These are phyloP conservation scores for Simplicillium sp. DNA, from an alignment of 2,329 filamentous ascomycete genomes.

Conservation along the genomic window DNA sequence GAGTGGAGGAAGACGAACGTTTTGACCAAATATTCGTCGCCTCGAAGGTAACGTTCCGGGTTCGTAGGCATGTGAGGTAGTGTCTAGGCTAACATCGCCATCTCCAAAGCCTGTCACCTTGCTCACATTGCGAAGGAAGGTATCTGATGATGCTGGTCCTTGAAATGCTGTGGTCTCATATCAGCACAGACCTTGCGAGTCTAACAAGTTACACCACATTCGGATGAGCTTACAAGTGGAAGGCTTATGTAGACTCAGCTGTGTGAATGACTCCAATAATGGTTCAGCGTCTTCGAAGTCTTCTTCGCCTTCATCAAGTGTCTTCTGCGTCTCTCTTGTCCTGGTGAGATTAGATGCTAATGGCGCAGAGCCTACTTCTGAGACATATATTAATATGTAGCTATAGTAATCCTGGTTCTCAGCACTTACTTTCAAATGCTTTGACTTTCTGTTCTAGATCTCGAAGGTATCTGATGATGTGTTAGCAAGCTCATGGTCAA, in stretches of 20 bases:
- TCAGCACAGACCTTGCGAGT: no score
- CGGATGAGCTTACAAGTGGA: slow-evolving; percentile 14
- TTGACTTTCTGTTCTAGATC: slow-evolving; percentile 22
- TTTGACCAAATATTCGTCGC: slow-evolving; percentile 12
- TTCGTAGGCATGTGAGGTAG: slow-evolving; percentile 22
- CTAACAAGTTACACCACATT: no score
- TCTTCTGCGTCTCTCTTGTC: slow-evolving; percentile 6
- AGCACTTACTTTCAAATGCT: slow-evolving; percentile 16
- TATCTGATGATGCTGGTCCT: slow-evolving; percentile 27
- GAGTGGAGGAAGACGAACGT: slow-evolving; percentile 33
- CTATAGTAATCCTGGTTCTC: neutral
- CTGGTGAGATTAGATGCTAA: neutral
- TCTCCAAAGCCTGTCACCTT: slow-evolving; percentile 22
- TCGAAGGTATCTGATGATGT: slow-evolving; percentile 17
- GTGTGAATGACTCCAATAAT: slow-evolving; percentile 23
- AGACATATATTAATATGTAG: neutral
- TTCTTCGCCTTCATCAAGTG: slow-evolving; percentile 14
- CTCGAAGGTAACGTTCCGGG: slow-evolving; percentile 22
- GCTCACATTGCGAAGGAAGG: slow-evolving; percentile 25
- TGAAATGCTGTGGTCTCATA: slow-evolving; percentile 18
- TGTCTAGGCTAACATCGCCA: slow-evolving; percentile 21
- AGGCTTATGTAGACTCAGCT: slow-evolving; percentile 20
- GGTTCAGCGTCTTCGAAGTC: slow-evolving; percentile 21
- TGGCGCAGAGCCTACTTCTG: slow-evolving; percentile 1
- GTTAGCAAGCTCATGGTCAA: no score